These are phyloP conservation scores for Tylopilus felleus DNA, from an alignment of 768 basidiomycete species.

Conservation along the genomic window DNA sequence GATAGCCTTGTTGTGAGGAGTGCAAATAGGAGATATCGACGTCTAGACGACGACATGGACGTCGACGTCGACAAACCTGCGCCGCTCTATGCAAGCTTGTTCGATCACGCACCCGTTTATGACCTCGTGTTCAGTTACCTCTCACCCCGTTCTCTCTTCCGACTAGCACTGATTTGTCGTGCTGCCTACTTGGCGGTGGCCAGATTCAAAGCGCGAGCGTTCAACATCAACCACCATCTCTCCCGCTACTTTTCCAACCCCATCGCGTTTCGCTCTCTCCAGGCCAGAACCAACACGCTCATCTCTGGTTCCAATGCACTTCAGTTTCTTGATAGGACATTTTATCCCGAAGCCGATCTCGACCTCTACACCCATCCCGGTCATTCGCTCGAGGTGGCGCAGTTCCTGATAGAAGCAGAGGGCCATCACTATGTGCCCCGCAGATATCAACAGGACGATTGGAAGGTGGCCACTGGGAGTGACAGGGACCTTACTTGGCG, in stretches of 20 bases:
- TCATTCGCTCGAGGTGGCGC: conserved; percentile 30
- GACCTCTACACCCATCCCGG: conserved; percentile 46
- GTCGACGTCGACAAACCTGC: neutral
- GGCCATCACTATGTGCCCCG: neutral
- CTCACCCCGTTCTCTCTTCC: conserved; percentile 20
- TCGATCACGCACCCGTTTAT: conserved; percentile 19
- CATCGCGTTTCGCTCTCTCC: conserved; percentile 42
- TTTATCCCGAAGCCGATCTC: too few species aligned
- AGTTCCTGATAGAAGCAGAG: conserved; percentile 29
- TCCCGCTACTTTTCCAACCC: conserved; percentile 35
- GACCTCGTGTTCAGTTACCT: conserved; percentile 14
- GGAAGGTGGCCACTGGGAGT: conserved; percentile 9
- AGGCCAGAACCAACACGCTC: conserved; percentile 40
- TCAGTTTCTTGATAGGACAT: conserved; percentile 55
- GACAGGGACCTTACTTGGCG: conserved; percentile 20
- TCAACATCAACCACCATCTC: conserved; percentile 37
- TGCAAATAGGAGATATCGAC: too few species aligned
- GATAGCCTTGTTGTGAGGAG: too few species aligned
- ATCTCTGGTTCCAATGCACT: conserved; percentile 56
- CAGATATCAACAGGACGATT: conserved; percentile 14
- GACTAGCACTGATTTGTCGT: conserved; percentile 24
- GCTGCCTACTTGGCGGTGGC: conserved; percentile 11
- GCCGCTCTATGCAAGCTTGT: neutral
- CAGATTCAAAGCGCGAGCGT: conserved; percentile 27
- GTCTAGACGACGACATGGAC: neutral